Conservation (phyloP, 805 yeast species). For the Yarrowia alimentaria region DNA sequence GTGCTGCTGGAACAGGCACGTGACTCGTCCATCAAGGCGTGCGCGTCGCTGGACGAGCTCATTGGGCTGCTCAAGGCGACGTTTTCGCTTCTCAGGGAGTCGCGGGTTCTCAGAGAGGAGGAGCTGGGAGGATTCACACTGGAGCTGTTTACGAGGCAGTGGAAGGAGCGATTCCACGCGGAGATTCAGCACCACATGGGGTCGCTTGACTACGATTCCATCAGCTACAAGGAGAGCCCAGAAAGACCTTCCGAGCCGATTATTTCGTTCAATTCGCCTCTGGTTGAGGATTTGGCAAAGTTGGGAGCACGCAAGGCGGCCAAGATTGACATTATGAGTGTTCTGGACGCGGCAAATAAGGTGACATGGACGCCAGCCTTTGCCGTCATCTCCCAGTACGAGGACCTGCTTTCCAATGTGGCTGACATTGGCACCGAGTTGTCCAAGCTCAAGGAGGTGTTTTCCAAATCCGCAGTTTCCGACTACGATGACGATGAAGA, state of each 20-base stretch:
- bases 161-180: slow-evolving; percentile 6
- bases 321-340: slow-evolving; percentile 2
- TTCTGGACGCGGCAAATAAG: slow-evolving; percentile 9
- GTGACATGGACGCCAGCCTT: slow-evolving; percentile 5
- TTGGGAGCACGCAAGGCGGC: slow-evolving; percentile 11
- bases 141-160: slow-evolving; percentile 1
- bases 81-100: slow-evolving; percentile 1
- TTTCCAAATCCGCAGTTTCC: neutral
- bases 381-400: slow-evolving; percentile 8
- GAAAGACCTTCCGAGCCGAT: neutral
- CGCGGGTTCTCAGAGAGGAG: neutral
- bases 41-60: slow-evolving; percentile 4
- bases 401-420: slow-evolving; percentile 5
- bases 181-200: slow-evolving; percentile 2
- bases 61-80: slow-evolving; percentile 2
- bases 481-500: slow-evolving; percentile 16
- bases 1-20: slow-evolving; percentile 8
- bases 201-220: neutral
- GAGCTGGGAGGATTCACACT: slow-evolving; percentile 4
- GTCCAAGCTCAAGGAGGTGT: slow-evolving; percentile 13
- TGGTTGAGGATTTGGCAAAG: slow-evolving; percentile 8
- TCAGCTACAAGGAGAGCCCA: neutral
- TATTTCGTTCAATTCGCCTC: slow-evolving; percentile 8
- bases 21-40: slow-evolving; percentile 7
- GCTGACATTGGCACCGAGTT: neutral